phyloP scores from a whole-genome alignment of 371 early-diverging fungal genomes.

The Nematocida sp. region DNA sequence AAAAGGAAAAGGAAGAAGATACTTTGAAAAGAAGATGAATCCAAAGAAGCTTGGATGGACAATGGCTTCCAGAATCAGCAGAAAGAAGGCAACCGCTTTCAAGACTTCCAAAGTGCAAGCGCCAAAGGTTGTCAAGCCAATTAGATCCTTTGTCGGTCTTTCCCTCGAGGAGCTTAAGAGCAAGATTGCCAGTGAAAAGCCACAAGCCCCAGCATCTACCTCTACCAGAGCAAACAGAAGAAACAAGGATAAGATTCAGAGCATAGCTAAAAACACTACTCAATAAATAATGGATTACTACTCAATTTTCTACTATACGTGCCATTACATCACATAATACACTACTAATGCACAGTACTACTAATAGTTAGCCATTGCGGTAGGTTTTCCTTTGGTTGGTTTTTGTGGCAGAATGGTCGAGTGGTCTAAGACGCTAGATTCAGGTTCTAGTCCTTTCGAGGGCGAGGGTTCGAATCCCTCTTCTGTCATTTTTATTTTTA shows the following conservation, averaged over 20 bases:
- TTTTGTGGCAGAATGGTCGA: constrained; percentile 63
- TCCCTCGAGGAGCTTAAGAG: constrained; percentile 46
- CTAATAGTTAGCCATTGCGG: not conserved
- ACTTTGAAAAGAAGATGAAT: constrained; percentile 46
- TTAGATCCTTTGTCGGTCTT: constrained; percentile 51
- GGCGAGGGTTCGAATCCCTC: constrained; percentile 65
- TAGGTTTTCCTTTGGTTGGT: not conserved
- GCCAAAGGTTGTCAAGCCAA: constrained; percentile 48
- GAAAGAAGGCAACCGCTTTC: constrained; percentile 51
- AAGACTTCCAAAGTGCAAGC: constrained; percentile 31
- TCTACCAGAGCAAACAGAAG: constrained; percentile 31
- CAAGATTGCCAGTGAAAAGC: constrained; percentile 21
- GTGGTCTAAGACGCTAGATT: constrained; percentile 66
- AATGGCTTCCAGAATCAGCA: constrained; percentile 40
- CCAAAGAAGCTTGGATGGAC: constrained; percentile 53
- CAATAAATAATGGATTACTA: not conserved
- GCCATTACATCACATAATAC: not conserved
- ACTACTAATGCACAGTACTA: not conserved
- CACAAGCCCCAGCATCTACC: not conserved
- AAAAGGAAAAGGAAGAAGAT: constrained; percentile 42
- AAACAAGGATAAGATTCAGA: constrained; percentile 28
- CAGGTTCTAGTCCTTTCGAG: constrained; percentile 63
- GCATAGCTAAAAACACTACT: constrained; percentile 25
- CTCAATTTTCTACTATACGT: not conserved
- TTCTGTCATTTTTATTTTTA: constrained; percentile 58